These are phyloP conservation scores for Gracilariopsis chorda DNA, from an alignment of 23 red algal genomes.

Conservation along the genomic window DNA sequence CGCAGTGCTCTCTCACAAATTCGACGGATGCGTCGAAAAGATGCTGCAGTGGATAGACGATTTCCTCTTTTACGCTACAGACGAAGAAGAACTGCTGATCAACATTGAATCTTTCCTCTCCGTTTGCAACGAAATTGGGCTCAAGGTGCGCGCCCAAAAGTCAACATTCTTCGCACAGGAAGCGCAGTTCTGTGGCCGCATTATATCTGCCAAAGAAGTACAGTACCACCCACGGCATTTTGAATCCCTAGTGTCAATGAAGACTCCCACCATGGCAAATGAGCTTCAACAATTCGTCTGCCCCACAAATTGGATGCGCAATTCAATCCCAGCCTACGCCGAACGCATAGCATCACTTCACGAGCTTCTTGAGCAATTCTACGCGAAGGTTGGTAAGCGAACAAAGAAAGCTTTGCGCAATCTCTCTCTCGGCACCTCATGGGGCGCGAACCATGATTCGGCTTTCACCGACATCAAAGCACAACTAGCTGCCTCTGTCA, in stretches of 20 bases:
- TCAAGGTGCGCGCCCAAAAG: not conserved
- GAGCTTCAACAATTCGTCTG: slow-evolving; percentile 37
- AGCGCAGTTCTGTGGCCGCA: slow-evolving; percentile 20
- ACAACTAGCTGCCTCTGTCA: not conserved
- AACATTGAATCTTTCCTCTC: not conserved
- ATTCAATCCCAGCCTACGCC: slow-evolving; percentile 6
- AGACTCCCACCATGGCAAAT: not conserved
- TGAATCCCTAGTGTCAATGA: not conserved
- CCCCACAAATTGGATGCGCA: slow-evolving; percentile 14
- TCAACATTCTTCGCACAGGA: not conserved
- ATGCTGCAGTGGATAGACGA: slow-evolving; percentile 13
- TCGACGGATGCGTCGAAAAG: too few species aligned
- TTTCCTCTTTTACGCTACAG: slow-evolving; percentile 2
- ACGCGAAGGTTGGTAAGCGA: not conserved
- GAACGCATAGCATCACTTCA: not conserved
- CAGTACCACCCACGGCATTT: not conserved
- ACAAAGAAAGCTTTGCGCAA: not conserved
- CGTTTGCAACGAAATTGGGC: not conserved
- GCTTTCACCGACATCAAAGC: not conserved
- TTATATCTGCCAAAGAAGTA: not conserved
- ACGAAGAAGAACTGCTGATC: not conserved
- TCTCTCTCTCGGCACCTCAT: not conserved
- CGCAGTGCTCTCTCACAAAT: too few species aligned
- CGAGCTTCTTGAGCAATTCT: not conserved
- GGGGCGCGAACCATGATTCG: not conserved